These are phyloP conservation scores for Erythrophleum fordii DNA, from an alignment of 306 rosid genomes.

Conservation along the genomic window DNA sequence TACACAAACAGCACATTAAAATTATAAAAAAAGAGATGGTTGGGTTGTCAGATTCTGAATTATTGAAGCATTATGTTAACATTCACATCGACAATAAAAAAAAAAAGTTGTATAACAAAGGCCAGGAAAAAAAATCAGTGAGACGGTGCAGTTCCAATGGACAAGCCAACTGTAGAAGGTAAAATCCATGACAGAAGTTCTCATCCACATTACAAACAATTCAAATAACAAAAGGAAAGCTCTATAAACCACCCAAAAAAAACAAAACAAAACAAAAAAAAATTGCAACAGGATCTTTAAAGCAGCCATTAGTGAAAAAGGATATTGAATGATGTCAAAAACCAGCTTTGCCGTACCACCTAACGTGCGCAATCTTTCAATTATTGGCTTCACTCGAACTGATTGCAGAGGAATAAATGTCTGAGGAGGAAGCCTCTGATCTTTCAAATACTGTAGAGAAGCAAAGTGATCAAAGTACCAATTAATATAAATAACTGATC, in stretches of 20 bases:
- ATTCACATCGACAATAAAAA: neutral
- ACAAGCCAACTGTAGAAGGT: slow-evolving; percentile 26
- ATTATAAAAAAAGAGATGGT: neutral
- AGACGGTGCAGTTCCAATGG: slow-evolving; percentile 13
- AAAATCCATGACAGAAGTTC: slow-evolving; percentile 23
- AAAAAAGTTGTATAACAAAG: neutral
- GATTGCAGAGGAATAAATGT: slow-evolving; percentile 99
- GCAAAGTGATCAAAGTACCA: slow-evolving; percentile 34
- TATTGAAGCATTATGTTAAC: slow-evolving; percentile 4
- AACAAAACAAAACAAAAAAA: neutral
- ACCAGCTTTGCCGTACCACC: slow-evolving; percentile 87
- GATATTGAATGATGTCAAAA: slow-evolving; percentile 97
- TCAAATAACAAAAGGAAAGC: slow-evolving; percentile 28
- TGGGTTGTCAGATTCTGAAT: slow-evolving; percentile 26
- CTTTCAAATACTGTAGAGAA: slow-evolving; percentile 92
- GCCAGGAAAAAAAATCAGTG: neutral
- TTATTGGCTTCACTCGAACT: slow-evolving; percentile 88
- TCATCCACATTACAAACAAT: slow-evolving; percentile 12
- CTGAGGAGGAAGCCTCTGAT: slow-evolving; percentile 99
- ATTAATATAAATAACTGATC: slow-evolving; percentile 24
- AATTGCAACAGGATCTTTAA: slow-evolving; percentile 26
- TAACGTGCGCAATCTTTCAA: slow-evolving; percentile 89
- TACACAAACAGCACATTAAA: slow-evolving; percentile 7
- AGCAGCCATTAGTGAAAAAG: slow-evolving; percentile 49
- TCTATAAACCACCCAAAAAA: neutral